These are phyloP conservation scores for Alternaria novae-zelandiae DNA, from an alignment of 2,329 filamentous ascomycete genomes.

Conservation along the genomic window DNA sequence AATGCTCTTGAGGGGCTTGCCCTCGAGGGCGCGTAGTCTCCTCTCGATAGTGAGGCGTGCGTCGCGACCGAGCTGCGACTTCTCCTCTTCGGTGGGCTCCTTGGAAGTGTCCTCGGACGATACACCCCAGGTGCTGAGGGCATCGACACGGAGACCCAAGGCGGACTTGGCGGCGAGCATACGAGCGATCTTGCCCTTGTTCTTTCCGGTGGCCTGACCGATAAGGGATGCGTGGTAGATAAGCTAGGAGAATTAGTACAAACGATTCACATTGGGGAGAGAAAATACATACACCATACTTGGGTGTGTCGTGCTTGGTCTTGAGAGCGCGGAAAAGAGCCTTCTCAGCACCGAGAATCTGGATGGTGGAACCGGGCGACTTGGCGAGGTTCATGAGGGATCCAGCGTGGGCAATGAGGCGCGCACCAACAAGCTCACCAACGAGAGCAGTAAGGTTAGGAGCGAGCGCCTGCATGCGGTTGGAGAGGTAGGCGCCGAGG, in stretches of 20 bases:
- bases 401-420: conserved; percentile 92
- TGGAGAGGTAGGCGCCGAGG: conserved; percentile 86
- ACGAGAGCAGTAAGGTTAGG: conserved; percentile 94
- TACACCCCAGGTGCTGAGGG: conserved; percentile 77
- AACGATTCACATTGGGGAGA: conserved; percentile 71
- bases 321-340: conserved; percentile 97
- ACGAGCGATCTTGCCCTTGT: conserved; percentile 99
- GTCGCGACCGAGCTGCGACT: conserved; percentile 77
- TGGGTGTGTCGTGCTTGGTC: conserved; percentile 98
- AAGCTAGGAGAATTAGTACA: conserved; percentile 52
- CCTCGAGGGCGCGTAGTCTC: conserved; percentile 79
- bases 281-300: conserved; percentile 70
- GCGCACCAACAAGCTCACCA: conserved; percentile 90
- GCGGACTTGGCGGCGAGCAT: conserved; percentile 94
- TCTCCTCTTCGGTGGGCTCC: conserved; percentile 84
- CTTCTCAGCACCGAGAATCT: conserved; percentile 98
- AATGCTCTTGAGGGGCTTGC: conserved; percentile 83
- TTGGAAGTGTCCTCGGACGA: conserved; percentile 57
- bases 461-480: conserved; percentile 95
- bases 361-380: conserved; percentile 91
- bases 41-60: conserved; percentile 77
- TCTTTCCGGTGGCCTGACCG: conserved; percentile 94
- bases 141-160: conserved; percentile 90
- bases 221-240: conserved; percentile 76
- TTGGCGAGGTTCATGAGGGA: conserved; percentile 95